These are phyloP conservation scores for Erodium texanum DNA, from an alignment of 441 rosid genomes.

Conservation along the genomic window DNA sequence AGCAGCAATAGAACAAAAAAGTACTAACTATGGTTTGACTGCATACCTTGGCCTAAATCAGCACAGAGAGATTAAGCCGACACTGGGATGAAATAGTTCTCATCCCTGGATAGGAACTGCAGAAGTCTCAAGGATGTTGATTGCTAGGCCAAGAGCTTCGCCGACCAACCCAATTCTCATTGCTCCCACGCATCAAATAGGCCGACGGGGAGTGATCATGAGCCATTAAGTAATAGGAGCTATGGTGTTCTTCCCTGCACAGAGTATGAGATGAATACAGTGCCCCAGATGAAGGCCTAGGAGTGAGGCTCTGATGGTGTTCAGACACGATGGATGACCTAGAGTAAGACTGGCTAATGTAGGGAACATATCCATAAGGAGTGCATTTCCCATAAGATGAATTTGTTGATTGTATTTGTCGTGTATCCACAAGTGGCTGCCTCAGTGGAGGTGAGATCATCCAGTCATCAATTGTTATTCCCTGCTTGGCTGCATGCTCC, in stretches of 20 bases:
- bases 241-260: constrained; percentile 58
- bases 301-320: constrained; percentile 33
- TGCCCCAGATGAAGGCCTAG: constrained; percentile 34
- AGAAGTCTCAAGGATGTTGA: constrained; percentile 13
- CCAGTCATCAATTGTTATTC: constrained; percentile 74
- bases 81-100: constrained; percentile 3
- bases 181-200: constrained; percentile 31
- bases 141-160: constrained; percentile 30
- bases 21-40: neutral
- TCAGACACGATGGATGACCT: constrained; percentile 48
- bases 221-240: constrained; percentile 49
- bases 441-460: constrained; percentile 35
- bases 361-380: neutral
- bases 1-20: too few species aligned
- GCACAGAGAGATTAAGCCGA: constrained; percentile 28
- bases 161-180: constrained; percentile 39
- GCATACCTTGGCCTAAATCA: constrained; percentile 36
- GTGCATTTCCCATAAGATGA: neutral
- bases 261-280: constrained; percentile 39
- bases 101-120: neutral
- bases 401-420: constrained; percentile 35
- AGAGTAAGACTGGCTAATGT: constrained; percentile 34
- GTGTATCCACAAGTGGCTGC: constrained; percentile 30
- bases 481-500: constrained; percentile 68
- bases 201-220: constrained; percentile 39